Conservation (phyloP, 441 rosid species). For the Daphne laureola region DNA sequence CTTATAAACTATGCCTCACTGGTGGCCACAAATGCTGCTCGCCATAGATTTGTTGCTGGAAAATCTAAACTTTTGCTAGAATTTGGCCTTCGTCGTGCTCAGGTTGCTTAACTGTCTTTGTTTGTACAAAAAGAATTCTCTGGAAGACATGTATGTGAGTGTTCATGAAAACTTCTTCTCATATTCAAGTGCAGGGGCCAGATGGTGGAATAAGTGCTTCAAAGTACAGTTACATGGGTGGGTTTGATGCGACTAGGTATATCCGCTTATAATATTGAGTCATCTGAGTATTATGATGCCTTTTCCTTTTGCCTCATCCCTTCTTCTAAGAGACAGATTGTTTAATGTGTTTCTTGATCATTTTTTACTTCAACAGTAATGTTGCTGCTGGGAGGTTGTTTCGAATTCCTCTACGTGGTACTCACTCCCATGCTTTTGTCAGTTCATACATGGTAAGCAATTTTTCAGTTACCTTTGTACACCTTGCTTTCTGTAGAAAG, state of each 20-base stretch:
- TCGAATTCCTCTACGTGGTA: conserved; percentile 90
- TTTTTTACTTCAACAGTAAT: conserved; percentile 45
- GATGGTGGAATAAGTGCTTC: conserved; percentile 96
- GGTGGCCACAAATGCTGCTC: conserved; percentile 86
- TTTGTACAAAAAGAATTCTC: conserved; percentile 9
- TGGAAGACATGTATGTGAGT: conserved; percentile 6
- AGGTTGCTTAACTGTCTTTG: conserved; percentile 38
- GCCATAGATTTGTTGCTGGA: conserved; percentile 89
- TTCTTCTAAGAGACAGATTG: conserved; percentile 4
- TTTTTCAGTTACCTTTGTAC: not conserved
- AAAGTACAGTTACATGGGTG: conserved; percentile 94
- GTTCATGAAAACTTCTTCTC: conserved; percentile 10
- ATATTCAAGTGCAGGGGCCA: conserved; percentile 61
- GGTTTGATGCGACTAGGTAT: conserved; percentile 98
- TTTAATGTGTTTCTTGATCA: conserved; percentile 6
- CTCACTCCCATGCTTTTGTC: conserved; percentile 96
- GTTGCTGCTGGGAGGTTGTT: conserved; percentile 86
- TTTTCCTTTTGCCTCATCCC: conserved; percentile 3
- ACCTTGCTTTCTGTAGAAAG: conserved; percentile 2
- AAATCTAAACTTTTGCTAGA: conserved; percentile 69
- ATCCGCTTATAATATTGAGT: conserved; percentile 5
- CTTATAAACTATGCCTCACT: conserved; percentile 85
- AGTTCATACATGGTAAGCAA: conserved; percentile 85
- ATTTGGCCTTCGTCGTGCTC: conserved; percentile 94
- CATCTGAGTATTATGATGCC: not conserved